Evolutionary conservation across 768 basidiomycete species (phyloP), one percentile per base, ranked within the genome.

Genomic region (Kwoniella botswanensis): DNA sequence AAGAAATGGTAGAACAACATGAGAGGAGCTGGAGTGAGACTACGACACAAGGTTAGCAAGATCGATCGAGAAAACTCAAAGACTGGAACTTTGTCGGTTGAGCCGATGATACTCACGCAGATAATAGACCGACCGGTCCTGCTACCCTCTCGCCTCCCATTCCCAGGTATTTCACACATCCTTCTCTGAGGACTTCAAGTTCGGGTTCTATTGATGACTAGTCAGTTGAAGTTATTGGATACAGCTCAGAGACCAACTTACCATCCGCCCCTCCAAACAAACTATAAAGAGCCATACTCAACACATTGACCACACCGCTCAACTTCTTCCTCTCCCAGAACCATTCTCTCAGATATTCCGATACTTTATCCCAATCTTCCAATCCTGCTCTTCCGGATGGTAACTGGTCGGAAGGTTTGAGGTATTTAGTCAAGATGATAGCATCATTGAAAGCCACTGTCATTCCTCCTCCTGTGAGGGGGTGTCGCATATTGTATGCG

Each of bases 401-500:
- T 11, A 76, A 26, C 7, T 50, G 21, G 10, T 70, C 84, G 78
- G 24, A 79, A 74, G 46, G 90, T 82, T 26, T 86, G 0, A 97
- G 85, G 69, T 93, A 85, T 17, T 88, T 72, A 1, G 43, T 89
- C 84, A 98, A 86, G 42, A 92, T 74, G 15, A 93, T 90, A 4
- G 92, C 91, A 74, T 98, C 97, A 78, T 89, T 87, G 58, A 98
- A 86, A 2, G 94, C 94, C 50, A 98, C 96, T 0, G 94, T 95
- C 97, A 99, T 99, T 5, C 97, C 97, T 12, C 94, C 94, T 5
- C 97, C 97, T 0, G 97, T 99, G 22, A 99, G 87, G 1, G 97
- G 97, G 83, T 99, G 97, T 0, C 97, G 92, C 95, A 98, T 98
- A 82, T 98, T 99, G 91, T 93, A 96, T 2, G 96, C 90, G 81